phyloP scores from a whole-genome alignment of 768 basidiomycete species.

The Lactarius deliciosus region DNA sequence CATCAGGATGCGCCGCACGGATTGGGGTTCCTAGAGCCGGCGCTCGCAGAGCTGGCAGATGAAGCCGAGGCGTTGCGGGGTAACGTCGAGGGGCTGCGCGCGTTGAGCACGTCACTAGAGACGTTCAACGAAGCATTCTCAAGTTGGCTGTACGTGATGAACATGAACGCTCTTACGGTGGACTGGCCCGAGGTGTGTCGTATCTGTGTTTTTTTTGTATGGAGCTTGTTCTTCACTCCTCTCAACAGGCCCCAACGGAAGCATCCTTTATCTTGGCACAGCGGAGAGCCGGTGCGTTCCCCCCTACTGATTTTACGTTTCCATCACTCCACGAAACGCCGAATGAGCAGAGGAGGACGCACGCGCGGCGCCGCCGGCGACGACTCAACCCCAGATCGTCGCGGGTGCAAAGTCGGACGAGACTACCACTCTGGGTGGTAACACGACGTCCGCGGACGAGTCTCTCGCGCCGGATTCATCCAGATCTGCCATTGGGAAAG shows the following conservation, averaged over 20 bases:
- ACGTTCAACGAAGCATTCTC: conserved; percentile 94
- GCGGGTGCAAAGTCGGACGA: conserved; percentile 37
- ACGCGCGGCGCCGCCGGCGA: conserved; percentile 41
- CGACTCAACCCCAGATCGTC: conserved; percentile 39
- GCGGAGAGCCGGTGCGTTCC: conserved; percentile 55
- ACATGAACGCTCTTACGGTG: conserved; percentile 92
- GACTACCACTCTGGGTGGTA: conserved; percentile 32
- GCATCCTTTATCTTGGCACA: conserved; percentile 51
- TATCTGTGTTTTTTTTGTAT: too few species aligned
- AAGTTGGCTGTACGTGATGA: conserved; percentile 87
- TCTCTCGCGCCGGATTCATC: conserved; percentile 35
- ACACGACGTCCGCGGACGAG: conserved; percentile 44
- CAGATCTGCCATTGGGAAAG: conserved; percentile 41
- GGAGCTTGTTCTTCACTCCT: neutral
- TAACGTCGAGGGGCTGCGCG: conserved; percentile 70
- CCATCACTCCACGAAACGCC: neutral
- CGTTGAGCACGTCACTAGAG: conserved; percentile 70
- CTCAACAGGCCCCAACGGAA: conserved; percentile 30
- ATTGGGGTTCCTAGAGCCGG: conserved; percentile 81
- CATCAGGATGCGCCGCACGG: conserved; percentile 73
- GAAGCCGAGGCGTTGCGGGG: conserved; percentile 79
- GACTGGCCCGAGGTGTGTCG: conserved; percentile 82
- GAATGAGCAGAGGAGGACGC: conserved; percentile 55
- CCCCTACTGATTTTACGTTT: neutral
- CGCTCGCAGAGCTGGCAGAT: conserved; percentile 82